Evolutionary conservation across 2,329 filamentous ascomycete genomes (phyloP).

Genomic region (Scytalidium sp.): DNA sequence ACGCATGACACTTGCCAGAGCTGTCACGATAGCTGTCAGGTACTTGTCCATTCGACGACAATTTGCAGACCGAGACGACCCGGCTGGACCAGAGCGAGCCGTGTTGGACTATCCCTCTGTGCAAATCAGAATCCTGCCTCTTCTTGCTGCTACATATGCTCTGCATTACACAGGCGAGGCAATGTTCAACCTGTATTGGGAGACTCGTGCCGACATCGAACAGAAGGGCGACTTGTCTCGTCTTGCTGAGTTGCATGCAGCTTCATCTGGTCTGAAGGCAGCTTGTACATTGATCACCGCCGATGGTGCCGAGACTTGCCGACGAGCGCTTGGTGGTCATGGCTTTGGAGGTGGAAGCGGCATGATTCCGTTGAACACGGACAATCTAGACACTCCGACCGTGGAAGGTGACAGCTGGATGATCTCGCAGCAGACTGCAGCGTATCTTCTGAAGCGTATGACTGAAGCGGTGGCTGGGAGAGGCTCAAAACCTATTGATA

Average conservation of each 20-base stretch:
- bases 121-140: conserved; percentile 48
- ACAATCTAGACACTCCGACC: conserved; percentile 50
- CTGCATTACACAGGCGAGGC: conserved; percentile 36
- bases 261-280: conserved; percentile 50
- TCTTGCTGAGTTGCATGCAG: conserved; percentile 48
- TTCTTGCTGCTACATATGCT: conserved; percentile 50
- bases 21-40: conserved; percentile 49
- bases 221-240: conserved; percentile 45
- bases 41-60: conserved; percentile 47
- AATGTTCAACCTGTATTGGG: conserved; percentile 46
- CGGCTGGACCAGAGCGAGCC: conserved; percentile 35
- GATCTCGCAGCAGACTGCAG: too few relatives aligned
- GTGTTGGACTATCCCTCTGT: conserved; percentile 53
- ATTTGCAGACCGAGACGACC: conserved; percentile 44
- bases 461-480: too few relatives aligned
- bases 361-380: conserved; percentile 46
- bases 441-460: too few relatives aligned
- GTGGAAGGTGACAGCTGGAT: conserved; percentile 57
- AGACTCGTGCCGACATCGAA: conserved; percentile 41
- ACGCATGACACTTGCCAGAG: conserved; percentile 46
- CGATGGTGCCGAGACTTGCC: conserved; percentile 51
- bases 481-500: too few relatives aligned
- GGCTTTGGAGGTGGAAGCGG: conserved; percentile 51
- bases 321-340: conserved; percentile 50
- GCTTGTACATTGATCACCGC: conserved; percentile 50